Conservation (phyloP, 371 early-diverging fungal genomes). For the Dinochytrium kinnereticum region DNA sequence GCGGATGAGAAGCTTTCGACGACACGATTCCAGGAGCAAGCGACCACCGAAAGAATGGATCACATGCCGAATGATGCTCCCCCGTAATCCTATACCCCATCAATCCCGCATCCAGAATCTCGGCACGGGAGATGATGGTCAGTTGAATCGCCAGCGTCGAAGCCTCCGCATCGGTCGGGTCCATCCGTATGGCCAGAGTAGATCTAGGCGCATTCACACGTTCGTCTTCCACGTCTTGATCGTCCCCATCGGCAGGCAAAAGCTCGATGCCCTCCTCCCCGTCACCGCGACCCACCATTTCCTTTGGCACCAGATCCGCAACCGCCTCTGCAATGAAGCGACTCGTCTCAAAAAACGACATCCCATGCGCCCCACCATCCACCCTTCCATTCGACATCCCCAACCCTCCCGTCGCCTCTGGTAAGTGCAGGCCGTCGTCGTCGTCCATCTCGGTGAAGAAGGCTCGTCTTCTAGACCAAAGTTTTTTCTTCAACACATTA, state of each 20-base stretch:
- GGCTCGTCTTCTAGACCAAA: not conserved
- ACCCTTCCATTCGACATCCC: not conserved
- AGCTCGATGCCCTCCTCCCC: not conserved
- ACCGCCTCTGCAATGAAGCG: not conserved
- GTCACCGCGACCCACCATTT: not conserved
- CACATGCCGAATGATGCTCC: not conserved
- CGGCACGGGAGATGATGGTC: conserved; percentile 11
- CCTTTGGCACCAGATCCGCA: not conserved
- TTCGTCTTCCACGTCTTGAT: not conserved
- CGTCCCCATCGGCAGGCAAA: not conserved
- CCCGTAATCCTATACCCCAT: not conserved
- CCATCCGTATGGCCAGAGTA: not conserved
- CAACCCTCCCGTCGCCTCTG: not conserved
- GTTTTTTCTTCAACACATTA: not conserved
- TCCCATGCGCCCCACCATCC: not conserved
- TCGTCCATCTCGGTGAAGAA: not conserved
- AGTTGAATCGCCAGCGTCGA: not conserved
- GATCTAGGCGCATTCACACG: not conserved
- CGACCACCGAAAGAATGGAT: conserved; percentile 6
- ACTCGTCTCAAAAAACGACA: conserved; percentile 4
- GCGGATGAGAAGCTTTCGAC: too few species aligned
- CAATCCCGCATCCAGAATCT: conserved; percentile 4
- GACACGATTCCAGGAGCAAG: not conserved
- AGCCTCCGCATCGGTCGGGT: not conserved
- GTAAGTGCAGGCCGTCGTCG: not conserved